Percentiles rank a stretch among this genome's conserved stretches.
These are phyloP conservation scores for Mycena alexandri DNA, from an alignment of 768 basidiomycete genomes.

Conservation along the genomic window DNA sequence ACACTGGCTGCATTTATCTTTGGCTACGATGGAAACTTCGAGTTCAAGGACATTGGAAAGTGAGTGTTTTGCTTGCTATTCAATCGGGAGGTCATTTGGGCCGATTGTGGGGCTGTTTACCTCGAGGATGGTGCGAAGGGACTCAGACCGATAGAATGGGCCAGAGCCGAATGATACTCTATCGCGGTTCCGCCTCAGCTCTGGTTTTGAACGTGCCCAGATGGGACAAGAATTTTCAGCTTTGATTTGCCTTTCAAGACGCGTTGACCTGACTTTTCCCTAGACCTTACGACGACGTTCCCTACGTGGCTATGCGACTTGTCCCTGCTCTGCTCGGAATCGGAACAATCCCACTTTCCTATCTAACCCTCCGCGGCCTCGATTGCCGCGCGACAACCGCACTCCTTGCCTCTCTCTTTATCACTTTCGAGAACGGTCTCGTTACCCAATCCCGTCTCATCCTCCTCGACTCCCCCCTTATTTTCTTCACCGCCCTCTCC, in stretches of 20 bases:
- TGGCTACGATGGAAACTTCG: conserved; percentile 93
- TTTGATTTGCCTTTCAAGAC: background rate
- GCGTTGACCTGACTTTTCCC: conserved; percentile 18
- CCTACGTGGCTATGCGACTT: conserved; percentile 97
- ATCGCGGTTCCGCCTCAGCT: too few relatives aligned
- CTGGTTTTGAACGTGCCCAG: too few relatives aligned
- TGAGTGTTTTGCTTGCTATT: conserved; percentile 53
- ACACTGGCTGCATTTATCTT: conserved; percentile 89
- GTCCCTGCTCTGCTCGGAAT: conserved; percentile 93
- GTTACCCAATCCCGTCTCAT: conserved; percentile 97
- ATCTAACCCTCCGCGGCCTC: conserved; percentile 93
- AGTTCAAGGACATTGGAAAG: conserved; percentile 99
- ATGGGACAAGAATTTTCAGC: too few relatives aligned
- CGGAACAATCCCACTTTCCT: conserved; percentile 89
- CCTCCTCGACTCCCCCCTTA: conserved; percentile 96
- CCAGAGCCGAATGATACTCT: too few relatives aligned
- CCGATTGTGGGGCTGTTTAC: too few relatives aligned
- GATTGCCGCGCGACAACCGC: conserved; percentile 94
- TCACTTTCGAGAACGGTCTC: conserved; percentile 97
- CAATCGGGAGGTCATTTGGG: too few relatives aligned
- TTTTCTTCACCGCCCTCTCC: conserved; percentile 97
- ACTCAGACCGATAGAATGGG: too few relatives aligned
- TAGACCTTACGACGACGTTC: conserved; percentile 88
- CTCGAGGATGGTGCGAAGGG: too few relatives aligned
- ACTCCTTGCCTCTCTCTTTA: conserved; percentile 88